Percentiles rank a stretch among this genome's conserved stretches.
phyloP scores from a whole-genome alignment of 2,329 filamentous ascomycete species.

The Arthrobotrys conoides region DNA sequence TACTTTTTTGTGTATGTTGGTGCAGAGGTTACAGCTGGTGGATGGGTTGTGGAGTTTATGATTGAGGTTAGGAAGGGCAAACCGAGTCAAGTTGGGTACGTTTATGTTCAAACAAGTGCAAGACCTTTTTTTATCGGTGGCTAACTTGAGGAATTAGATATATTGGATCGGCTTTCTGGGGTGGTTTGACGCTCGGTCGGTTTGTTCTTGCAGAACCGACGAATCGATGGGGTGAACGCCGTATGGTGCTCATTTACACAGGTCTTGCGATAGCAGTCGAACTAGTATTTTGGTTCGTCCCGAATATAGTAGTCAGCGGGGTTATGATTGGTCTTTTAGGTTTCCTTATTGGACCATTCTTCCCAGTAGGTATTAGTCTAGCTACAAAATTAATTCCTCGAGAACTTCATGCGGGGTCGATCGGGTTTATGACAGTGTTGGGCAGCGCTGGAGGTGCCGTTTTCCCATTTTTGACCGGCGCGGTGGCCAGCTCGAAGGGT shows the following conservation, averaged over 20 bases:
- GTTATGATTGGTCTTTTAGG: slow-evolving; percentile 80
- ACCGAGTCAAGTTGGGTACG: slow-evolving; percentile 79
- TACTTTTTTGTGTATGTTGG: slow-evolving; percentile 87
- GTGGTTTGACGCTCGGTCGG: slow-evolving; percentile 82
- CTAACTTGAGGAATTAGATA: slow-evolving; percentile 31
- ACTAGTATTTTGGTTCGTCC: slow-evolving; percentile 85
- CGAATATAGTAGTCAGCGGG: slow-evolving; percentile 80
- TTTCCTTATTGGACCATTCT: slow-evolving; percentile 84
- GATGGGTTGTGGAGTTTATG: slow-evolving; percentile 91
- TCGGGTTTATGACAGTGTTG: slow-evolving; percentile 84
- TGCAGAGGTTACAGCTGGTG: slow-evolving; percentile 75
- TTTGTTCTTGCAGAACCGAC: slow-evolving; percentile 83
- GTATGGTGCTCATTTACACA: slow-evolving; percentile 76
- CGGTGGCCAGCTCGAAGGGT: slow-evolving; percentile 74
- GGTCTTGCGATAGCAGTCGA: slow-evolving; percentile 75
- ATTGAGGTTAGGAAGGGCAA: slow-evolving; percentile 79
- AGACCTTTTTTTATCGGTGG: not conserved
- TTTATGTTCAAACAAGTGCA: not conserved
- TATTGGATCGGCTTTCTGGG: slow-evolving; percentile 85
- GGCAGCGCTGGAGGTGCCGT: slow-evolving; percentile 80
- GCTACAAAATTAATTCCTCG: slow-evolving; percentile 81
- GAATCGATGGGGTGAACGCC: slow-evolving; percentile 79
- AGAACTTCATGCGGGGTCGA: slow-evolving; percentile 81
- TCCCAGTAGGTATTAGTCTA: slow-evolving; percentile 80
- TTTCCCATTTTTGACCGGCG: slow-evolving; percentile 77